A percentile compares a stretch with the other conserved stretches of the same genome.
These are phyloP conservation scores for Cardiospermum halicacabum DNA, from an alignment of 345 rosid species.

Conservation along the genomic window DNA sequence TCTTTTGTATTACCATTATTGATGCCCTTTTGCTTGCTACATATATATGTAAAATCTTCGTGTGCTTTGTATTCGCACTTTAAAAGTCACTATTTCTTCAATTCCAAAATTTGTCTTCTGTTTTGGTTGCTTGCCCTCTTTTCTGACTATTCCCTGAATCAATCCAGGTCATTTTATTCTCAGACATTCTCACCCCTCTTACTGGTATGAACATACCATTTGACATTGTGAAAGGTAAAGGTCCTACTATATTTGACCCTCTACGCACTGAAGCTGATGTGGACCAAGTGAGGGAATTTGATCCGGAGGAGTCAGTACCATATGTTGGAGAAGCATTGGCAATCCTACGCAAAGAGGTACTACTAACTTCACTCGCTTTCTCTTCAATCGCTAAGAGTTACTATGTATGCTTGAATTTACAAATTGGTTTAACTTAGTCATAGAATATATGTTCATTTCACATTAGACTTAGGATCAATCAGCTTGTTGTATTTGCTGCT, in stretches of 20 bases:
- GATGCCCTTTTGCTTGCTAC: not conserved
- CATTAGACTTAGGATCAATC: not conserved
- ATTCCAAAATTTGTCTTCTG: not conserved
- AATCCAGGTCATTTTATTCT: conserved; percentile 85
- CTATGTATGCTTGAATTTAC: not conserved
- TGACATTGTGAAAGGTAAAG: conserved; percentile 93
- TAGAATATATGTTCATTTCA: not conserved
- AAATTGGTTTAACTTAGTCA: not conserved
- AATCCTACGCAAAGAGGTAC: conserved; percentile 80
- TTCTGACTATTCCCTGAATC: conserved; percentile 4
- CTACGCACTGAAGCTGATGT: conserved; percentile 67
- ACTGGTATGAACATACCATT: conserved; percentile 99
- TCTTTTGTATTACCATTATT: not conserved
- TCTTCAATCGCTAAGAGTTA: not conserved
- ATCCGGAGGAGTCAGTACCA: conserved; percentile 83
- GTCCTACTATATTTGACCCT: conserved; percentile 85
- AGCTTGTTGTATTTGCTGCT: not conserved
- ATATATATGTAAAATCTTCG: not conserved
- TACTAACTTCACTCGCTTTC: conserved; percentile 12
- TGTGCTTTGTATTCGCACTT: not conserved
- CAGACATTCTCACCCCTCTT: conserved; percentile 96
- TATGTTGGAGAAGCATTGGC: conserved; percentile 94
- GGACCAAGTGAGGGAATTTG: conserved; percentile 71
- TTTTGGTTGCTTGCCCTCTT: not conserved
- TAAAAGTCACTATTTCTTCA: not conserved